Percentiles rank a stretch among this genome's conserved stretches.
Evolutionary conservation across 345 rosid species (phyloP).

Genomic region (rapeseed (Brassica napus)): Da-Ae NC_063446.1:33686001-33686500

Average conservation of each 20-base stretch:
- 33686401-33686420: conserved; percentile 61
- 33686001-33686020: conserved; percentile 73
- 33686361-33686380: conserved; percentile 83
- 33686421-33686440: conserved; percentile 65
- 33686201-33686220: not conserved
- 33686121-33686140: conserved; percentile 44
- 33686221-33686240: not conserved
- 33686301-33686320: conserved; percentile 81
- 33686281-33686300: conserved; percentile 52
- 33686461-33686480: conserved; percentile 63
- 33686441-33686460: conserved; percentile 68
- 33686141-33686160: conserved; percentile 59
- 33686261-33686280: conserved; percentile 49
- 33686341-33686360: conserved; percentile 45
- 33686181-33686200: not conserved
- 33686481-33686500: conserved; percentile 57
- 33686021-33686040: conserved; percentile 84
- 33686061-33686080: conserved; percentile 72
- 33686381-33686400: conserved; percentile 60
- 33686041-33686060: conserved; percentile 76
- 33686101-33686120: conserved; percentile 60
- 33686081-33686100: conserved; percentile 79
- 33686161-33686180: conserved; percentile 38
- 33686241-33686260: conserved; percentile 50
- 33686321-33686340: conserved; percentile 54